Evolutionary conservation across 805 yeast genomes (phyloP).

Genomic region (Wilhelminamyces savonicus): DNA sequence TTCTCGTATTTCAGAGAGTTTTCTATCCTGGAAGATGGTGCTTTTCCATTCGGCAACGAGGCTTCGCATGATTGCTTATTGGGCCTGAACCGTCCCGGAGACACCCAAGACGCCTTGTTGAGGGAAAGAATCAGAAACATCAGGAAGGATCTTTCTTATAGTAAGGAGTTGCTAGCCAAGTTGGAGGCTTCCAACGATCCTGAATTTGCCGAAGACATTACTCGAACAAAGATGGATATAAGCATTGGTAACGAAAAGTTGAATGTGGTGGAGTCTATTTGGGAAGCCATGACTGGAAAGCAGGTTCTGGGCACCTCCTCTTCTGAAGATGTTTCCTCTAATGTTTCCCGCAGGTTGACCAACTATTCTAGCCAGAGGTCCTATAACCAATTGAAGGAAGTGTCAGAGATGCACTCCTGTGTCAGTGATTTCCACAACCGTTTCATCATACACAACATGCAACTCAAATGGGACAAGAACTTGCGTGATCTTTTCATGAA

Average conservation of each 20-base stretch:
- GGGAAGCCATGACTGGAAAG: constrained; percentile 14
- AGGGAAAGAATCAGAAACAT: constrained; percentile 9
- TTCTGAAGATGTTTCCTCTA: neutral
- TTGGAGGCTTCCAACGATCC: constrained; percentile 9
- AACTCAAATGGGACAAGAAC: constrained; percentile 71
- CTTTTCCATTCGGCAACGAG: constrained; percentile 56
- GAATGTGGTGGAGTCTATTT: constrained; percentile 18
- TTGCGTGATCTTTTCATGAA: constrained; percentile 59
- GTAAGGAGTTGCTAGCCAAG: constrained; percentile 12
- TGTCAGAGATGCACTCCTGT: constrained; percentile 13
- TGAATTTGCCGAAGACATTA: constrained; percentile 1
- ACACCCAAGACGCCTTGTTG: constrained; percentile 45
- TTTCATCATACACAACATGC: constrained; percentile 65
- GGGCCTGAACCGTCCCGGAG: constrained; percentile 48
- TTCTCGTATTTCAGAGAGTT: constrained; percentile 57
- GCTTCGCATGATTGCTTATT: constrained; percentile 61
- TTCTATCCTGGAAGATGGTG: constrained; percentile 35
- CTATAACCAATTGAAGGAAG: constrained; percentile 17
- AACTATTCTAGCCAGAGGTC: constrained; percentile 25
- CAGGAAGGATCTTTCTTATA: constrained; percentile 7
- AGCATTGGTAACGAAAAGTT: constrained; percentile 11
- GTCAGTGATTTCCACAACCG: constrained; percentile 52
- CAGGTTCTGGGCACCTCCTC: neutral
- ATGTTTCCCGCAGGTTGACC: constrained; percentile 15
- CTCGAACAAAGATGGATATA: constrained; percentile 2